Evolutionary conservation across 208 protist genomes (phyloP).

Genomic region (Plasmodiophora brassicae): DNA sequence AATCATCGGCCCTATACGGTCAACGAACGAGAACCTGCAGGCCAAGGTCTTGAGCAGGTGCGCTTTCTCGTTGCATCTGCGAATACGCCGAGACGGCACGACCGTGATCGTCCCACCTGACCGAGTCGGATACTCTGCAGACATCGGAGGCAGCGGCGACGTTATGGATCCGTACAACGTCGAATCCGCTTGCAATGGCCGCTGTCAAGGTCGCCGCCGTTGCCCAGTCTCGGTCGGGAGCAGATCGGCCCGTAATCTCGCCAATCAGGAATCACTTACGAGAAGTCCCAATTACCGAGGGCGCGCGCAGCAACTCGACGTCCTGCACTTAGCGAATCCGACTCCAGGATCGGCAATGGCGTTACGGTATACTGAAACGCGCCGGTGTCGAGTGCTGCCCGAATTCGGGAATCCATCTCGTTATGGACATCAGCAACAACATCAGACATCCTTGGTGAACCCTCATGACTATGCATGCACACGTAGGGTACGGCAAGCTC

Average conservation of each 20-base stretch:
- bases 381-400: not conserved
- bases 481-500: not conserved
- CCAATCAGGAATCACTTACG: not conserved
- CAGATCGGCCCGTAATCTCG: not conserved
- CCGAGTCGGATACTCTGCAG: not conserved
- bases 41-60: no score
- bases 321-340: constrained; percentile 4
- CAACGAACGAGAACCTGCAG: no score
- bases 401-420: not conserved
- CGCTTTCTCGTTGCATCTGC: no score
- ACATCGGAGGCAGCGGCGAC: constrained; percentile 22
- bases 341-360: not conserved
- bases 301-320: not conserved
- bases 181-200: not conserved
- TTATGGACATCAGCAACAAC: not conserved
- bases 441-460: not conserved
- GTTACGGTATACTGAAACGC: not conserved
- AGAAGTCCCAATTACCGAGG: not conserved
- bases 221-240: not conserved
- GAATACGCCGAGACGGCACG: no score
- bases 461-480: not conserved
- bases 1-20: no score
- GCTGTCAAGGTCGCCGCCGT: not conserved
- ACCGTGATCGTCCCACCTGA: no score
- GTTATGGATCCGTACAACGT: constrained; percentile 3